These are phyloP conservation scores for Massospora cicadina DNA, from an alignment of 371 early-diverging fungal genomes.

Conservation along the genomic window DNA sequence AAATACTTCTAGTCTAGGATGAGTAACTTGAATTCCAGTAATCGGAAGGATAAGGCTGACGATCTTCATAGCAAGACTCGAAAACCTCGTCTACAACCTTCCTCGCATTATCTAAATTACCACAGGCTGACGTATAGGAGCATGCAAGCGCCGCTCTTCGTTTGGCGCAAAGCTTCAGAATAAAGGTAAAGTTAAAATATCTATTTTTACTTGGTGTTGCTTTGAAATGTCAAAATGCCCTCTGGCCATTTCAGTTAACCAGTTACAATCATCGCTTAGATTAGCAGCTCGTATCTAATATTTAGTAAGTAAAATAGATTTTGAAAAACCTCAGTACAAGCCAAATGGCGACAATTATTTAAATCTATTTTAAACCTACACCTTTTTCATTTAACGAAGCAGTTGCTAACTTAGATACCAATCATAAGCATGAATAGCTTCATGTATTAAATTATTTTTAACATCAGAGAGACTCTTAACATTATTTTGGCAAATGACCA, in stretches of 20 bases:
- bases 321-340: conserved; percentile 1
- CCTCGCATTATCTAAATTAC: not conserved
- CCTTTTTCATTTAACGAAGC: not conserved
- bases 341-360: not conserved
- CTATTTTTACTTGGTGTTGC: not conserved
- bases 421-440: conserved; percentile 5
- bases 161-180: not conserved
- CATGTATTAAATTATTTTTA: conserved; percentile 1
- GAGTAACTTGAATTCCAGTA: conserved; percentile 1
- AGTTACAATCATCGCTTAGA: not conserved
- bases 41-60: not conserved
- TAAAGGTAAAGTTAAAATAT: not conserved
- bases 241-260: not conserved
- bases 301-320: not conserved
- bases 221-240: not conserved
- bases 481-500: conserved; percentile 6
- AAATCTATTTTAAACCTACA: not conserved
- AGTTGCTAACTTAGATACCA: not conserved
- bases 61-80: not conserved
- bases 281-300: conserved; percentile 6
- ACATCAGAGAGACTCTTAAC: not conserved
- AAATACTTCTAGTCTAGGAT: no score
- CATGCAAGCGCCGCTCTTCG: not conserved
- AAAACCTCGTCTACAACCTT: not conserved
- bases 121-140: not conserved